Base-by-base conservation (phyloP, 2,329 filamentous ascomycete genomes). In the Venturia carpophila region DNA sequence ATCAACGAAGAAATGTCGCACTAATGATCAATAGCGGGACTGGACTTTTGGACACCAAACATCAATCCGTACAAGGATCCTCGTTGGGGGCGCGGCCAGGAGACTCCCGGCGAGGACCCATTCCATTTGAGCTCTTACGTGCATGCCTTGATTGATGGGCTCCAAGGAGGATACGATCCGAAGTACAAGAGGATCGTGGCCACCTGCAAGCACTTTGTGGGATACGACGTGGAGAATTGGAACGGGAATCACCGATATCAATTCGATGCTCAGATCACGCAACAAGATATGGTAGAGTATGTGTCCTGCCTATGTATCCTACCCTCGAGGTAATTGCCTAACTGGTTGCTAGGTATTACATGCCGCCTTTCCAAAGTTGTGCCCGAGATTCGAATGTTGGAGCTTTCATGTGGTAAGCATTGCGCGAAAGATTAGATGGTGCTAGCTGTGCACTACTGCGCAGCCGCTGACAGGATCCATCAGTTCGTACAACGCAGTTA, bases 21-120 rank as follows among this genome's bases (percentile, higher is more conserved):
- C 47, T 52, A 17, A 52, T 15, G 9, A 52, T 52, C 21, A 27
- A 4, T 27, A 52, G 81, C 80, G 1, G 83, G 82, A 0, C 71
- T 85, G 17, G 80, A 65, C 24, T 62, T 65, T 34, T 65, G 64
- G 64, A 86, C 87, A 0, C 87, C 87, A 0, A 88, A 88, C 69
- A 85, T 89, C 72, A 88, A 88, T 69, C 80, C 83, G 0, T 88
- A 83, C 75, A 81, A 81, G 45, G 84, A 87, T 69, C 85, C 85
- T 0, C 76, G 86, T 34, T 86, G 84, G 85, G 85, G 85, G 0
- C 76, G 85, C 10, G 85, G 84, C 0, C 79, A 82, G 67, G 73
- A 87, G 69, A 86, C 84, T 0, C 84, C 84, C 0, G 83, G 83
- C 5, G 84, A 85, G 70, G 83, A 86, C 67, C 75, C 80, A 0